Percentiles rank a stretch among this genome's conserved stretches.
Conservation (phyloP, 2,329 filamentous ascomycete species). For the Neofusicoccum ribis region DNA sequence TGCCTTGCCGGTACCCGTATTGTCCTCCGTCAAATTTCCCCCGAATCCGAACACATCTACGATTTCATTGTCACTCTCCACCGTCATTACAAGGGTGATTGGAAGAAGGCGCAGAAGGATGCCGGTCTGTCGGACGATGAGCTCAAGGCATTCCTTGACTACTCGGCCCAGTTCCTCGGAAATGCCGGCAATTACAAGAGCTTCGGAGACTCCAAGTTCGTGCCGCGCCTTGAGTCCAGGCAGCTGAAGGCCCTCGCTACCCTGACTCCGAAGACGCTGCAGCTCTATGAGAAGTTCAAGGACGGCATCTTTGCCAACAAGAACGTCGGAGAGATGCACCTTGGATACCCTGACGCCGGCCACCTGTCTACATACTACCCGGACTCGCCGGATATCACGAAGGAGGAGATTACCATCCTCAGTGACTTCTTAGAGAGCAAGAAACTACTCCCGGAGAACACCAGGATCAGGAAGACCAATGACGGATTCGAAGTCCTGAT, state of each 20-base stretch:
- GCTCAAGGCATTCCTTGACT: conserved; percentile 40
- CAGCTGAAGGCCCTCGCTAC: conserved; percentile 48
- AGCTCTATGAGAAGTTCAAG: conserved; percentile 46
- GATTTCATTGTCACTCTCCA: conserved; percentile 56
- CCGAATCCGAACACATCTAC: conserved; percentile 54
- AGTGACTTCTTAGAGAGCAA: conserved; percentile 49
- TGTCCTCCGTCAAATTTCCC: conserved; percentile 54
- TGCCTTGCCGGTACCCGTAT: conserved; percentile 53
- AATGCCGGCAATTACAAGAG: conserved; percentile 57
- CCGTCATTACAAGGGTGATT: conserved; percentile 50
- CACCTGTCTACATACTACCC: conserved; percentile 55
- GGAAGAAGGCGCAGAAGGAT: conserved; percentile 45
- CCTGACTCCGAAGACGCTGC: conserved; percentile 39
- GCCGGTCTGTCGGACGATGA: conserved; percentile 42
- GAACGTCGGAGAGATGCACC: conserved; percentile 45
- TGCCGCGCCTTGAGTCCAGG: conserved; percentile 47
- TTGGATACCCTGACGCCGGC: conserved; percentile 51
- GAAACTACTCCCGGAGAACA: conserved; percentile 52
- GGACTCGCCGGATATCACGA: conserved; percentile 49
- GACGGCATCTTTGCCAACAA: conserved; percentile 46
- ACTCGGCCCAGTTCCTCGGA: conserved; percentile 51
- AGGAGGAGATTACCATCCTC: conserved; percentile 48
- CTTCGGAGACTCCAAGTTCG: conserved; percentile 53
- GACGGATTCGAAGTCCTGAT: conserved; percentile 51
- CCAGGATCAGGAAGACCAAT: conserved; percentile 46